Percentiles rank a stretch among this genome's conserved stretches.
These are phyloP conservation scores for Aspergillus clavatus DNA, from an alignment of 2,329 filamentous ascomycete genomes.

Conservation along the genomic window DNA sequence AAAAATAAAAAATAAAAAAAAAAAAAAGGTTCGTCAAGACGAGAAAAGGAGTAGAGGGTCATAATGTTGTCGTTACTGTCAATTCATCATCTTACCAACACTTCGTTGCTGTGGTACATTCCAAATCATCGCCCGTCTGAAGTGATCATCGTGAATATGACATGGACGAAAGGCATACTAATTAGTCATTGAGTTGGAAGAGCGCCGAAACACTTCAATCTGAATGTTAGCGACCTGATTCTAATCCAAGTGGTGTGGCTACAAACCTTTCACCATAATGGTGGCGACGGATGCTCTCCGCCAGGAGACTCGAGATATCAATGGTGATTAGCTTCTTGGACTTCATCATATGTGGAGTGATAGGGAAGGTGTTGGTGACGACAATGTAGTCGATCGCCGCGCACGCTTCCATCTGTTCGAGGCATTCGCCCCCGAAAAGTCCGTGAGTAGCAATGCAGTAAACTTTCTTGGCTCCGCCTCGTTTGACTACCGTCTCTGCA, in stretches of 20 bases:
- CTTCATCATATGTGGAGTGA: conserved; percentile 66
- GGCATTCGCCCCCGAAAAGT: conserved; percentile 82
- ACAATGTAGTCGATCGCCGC: conserved; percentile 91
- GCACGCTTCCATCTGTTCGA: conserved; percentile 86
- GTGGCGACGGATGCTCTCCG: conserved; percentile 91
- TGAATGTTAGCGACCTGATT: conserved; percentile 16
- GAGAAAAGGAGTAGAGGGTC: conserved; percentile 9
- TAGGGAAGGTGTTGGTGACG: conserved; percentile 96
- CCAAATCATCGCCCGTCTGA: conserved; percentile 5
- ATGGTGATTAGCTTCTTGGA: conserved; percentile 83
- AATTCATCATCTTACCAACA: conserved; percentile 19
- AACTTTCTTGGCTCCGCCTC: conserved; percentile 83
- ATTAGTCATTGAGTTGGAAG: conserved; percentile 58
- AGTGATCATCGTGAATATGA: not conserved
- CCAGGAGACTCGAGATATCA: conserved; percentile 79
- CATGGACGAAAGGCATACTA: conserved; percentile 5
- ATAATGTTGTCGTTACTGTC: conserved; percentile 21
- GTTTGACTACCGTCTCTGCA: conserved; percentile 92
- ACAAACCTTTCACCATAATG: conserved; percentile 81
- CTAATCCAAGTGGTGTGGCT: conserved; percentile 48
- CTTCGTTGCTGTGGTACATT: not conserved
- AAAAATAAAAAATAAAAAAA: no score
- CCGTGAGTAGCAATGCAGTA: conserved; percentile 98
- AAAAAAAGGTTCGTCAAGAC: conserved; percentile 10
- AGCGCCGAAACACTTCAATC: conserved; percentile 47